Conservation (phyloP, 1,284 basidiomycete genomes). For the Rhodotorula sp. region DNA sequence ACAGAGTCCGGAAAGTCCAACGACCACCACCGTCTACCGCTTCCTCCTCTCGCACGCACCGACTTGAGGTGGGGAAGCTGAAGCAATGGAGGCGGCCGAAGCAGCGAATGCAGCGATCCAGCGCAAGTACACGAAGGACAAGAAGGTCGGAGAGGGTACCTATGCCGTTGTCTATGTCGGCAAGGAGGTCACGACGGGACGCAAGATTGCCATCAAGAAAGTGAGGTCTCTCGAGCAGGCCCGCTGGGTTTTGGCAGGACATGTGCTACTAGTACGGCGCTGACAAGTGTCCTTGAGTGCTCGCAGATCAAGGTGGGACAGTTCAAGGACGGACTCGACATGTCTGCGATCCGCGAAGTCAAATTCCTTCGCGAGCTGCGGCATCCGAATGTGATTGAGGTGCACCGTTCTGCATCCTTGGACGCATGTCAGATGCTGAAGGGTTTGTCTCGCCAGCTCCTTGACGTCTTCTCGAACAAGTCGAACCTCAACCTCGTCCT, state of each 20-base stretch:
- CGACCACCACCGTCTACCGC: background rate
- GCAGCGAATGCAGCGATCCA: conserved; percentile 39
- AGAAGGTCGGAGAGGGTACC: conserved; percentile 76
- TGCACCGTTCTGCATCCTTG: conserved; percentile 45
- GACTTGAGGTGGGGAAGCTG: background rate
- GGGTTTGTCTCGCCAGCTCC: conserved; percentile 59
- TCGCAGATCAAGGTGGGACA: conserved; percentile 80
- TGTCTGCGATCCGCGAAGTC: conserved; percentile 97
- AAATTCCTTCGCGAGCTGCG: conserved; percentile 92
- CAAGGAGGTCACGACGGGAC: conserved; percentile 65
- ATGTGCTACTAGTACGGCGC: too few relatives aligned
- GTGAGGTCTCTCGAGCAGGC: conserved; percentile 43
- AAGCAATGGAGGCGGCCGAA: conserved; percentile 42
- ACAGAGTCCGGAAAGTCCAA: background rate
- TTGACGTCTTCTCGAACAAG: conserved; percentile 96
- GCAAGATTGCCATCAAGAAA: conserved; percentile 94
- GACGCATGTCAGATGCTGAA: background rate
- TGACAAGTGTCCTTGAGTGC: background rate
- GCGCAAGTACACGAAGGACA: conserved; percentile 42
- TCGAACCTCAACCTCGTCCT: conserved; percentile 95
- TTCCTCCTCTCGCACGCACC: too few relatives aligned
- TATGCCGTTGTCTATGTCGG: conserved; percentile 97
- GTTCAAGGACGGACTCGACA: conserved; percentile 97
- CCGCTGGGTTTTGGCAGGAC: too few relatives aligned
- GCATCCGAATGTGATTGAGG: conserved; percentile 94